These are phyloP conservation scores for Aspergillus fischeri DNA, from an alignment of 2,329 filamentous ascomycete genomes.

Conservation along the genomic window DNA sequence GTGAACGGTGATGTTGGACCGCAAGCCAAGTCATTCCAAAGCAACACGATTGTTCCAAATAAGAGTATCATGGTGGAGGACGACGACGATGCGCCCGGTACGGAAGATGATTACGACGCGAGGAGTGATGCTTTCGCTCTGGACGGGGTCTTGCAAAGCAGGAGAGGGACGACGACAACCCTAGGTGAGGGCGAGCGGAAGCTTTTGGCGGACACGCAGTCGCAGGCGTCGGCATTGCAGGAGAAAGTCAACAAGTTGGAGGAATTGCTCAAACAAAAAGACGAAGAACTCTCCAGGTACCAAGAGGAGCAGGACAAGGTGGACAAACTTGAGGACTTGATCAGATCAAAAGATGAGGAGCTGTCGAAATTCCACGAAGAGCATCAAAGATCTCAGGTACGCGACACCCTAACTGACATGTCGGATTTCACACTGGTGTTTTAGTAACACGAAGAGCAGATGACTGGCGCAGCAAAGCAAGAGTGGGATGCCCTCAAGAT, in stretches of 20 bases:
- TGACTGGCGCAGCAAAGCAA: conserved; percentile 60
- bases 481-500: conserved; percentile 64
- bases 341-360: conserved; percentile 70
- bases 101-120: conserved; percentile 54
- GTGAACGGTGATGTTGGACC: conserved; percentile 68
- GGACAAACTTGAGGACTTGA: conserved; percentile 62
- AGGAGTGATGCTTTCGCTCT: conserved; percentile 63
- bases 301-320: conserved; percentile 57
- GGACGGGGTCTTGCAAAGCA: conserved; percentile 46
- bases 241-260: conserved; percentile 71
- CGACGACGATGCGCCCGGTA: conserved; percentile 66
- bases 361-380: conserved; percentile 58
- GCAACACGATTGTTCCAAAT: conserved; percentile 93
- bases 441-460: conserved; percentile 23
- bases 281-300: conserved; percentile 62
- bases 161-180: conserved; percentile 48
- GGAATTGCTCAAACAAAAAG: conserved; percentile 62
- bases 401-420: neutral
- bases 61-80: conserved; percentile 98
- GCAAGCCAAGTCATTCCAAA: conserved; percentile 84
- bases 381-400: conserved; percentile 44
- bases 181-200: conserved; percentile 61
- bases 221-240: conserved; percentile 69
- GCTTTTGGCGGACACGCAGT: conserved; percentile 72
- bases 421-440: neutral